These are phyloP conservation scores for Spathaspora passalidarum DNA, from an alignment of 805 yeast genomes.

Conservation along the genomic window DNA sequence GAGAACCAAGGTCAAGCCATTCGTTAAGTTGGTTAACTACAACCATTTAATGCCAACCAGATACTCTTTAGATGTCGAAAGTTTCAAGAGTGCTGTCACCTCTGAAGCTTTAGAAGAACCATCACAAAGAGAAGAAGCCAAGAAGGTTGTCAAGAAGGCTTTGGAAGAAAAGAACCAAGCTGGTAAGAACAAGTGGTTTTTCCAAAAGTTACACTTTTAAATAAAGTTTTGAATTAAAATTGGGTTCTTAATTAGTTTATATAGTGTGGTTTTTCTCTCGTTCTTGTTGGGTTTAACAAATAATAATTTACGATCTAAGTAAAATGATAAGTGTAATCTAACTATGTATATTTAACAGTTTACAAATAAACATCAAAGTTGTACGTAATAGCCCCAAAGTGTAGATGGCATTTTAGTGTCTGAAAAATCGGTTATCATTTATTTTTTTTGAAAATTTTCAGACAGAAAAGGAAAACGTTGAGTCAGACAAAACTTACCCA, in stretches of 20 bases:
- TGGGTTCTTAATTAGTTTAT: background rate
- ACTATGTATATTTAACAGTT: constrained; percentile 1
- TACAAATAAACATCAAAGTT: background rate
- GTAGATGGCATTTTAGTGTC: background rate
- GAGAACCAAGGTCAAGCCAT: constrained; percentile 98
- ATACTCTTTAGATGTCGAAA: constrained; percentile 95
- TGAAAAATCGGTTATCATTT: too few relatives aligned
- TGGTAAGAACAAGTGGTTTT: constrained; percentile 99
- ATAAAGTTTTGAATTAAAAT: background rate
- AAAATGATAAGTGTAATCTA: constrained; percentile 1
- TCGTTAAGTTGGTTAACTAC: constrained; percentile 98
- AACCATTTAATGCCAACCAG: constrained; percentile 99
- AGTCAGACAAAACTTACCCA: background rate
- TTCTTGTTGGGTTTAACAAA: background rate
- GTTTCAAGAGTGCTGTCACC: constrained; percentile 86
- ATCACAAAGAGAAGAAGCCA: constrained; percentile 97
- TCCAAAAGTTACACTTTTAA: constrained; percentile 95
- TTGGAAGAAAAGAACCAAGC: constrained; percentile 99
- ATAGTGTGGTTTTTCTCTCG: background rate
- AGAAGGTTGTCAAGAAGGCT: constrained; percentile 98
- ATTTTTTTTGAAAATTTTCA: background rate
- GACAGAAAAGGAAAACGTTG: background rate
- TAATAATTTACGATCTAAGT: background rate
- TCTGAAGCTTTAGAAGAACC: constrained; percentile 96
- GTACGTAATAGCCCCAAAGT: background rate